Evolutionary conservation across 2,329 filamentous ascomycete genomes (phyloP).

Genomic region (Bipolaris cookei): DNA sequence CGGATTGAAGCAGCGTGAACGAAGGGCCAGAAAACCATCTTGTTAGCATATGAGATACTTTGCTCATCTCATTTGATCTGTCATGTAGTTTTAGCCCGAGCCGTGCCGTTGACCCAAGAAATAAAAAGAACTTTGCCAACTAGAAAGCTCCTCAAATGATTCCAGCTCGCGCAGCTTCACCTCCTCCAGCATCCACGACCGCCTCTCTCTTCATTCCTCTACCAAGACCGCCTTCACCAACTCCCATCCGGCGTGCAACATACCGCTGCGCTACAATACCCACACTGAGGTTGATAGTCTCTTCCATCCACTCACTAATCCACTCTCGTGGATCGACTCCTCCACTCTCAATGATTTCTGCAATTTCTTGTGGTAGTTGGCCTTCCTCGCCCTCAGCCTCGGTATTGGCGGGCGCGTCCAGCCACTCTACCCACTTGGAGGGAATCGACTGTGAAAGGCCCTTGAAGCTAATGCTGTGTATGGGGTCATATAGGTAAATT

Average conservation of each 20-base stretch:
- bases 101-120: conserved; percentile 6
- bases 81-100: conserved; percentile 1
- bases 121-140: conserved; percentile 3
- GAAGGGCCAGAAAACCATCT: not conserved
- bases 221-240: conserved; percentile 77
- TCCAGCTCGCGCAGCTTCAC: conserved; percentile 65
- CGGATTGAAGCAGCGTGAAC: not conserved
- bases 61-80: conserved; percentile 2
- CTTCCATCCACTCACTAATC: conserved; percentile 97
- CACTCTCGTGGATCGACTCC: conserved; percentile 93
- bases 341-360: conserved; percentile 75
- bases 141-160: conserved; percentile 33
- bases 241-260: conserved; percentile 92
- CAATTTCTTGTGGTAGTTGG: conserved; percentile 80
- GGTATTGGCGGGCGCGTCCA: conserved; percentile 65
- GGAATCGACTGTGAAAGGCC: conserved; percentile 84
- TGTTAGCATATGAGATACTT: conserved; percentile 5
- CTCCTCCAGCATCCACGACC: conserved; percentile 63
- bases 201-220: conserved; percentile 63
- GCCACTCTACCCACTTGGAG: conserved; percentile 85
- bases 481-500: conserved; percentile 81
- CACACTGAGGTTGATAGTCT: conserved; percentile 76
- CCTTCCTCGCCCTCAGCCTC: conserved; percentile 54
- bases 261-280: conserved; percentile 93
- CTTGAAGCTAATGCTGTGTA: conserved; percentile 88